Conservation (phyloP, 345 rosid genomes). For the Citrus glauca region DNA sequence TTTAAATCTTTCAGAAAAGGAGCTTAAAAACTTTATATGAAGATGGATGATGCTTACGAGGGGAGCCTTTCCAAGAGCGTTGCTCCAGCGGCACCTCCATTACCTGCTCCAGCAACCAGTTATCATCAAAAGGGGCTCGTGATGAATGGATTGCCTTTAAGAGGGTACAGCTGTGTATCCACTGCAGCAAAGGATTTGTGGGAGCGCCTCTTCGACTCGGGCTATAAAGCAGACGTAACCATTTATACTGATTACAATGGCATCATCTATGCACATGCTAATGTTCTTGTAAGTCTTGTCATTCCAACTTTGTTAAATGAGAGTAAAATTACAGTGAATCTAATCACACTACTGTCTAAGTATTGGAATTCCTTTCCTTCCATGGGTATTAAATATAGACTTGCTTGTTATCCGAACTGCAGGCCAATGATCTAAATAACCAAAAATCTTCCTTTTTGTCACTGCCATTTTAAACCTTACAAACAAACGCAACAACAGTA, state of each 20-base stretch:
- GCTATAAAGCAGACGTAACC: slow-evolving; percentile 65
- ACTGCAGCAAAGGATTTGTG: slow-evolving; percentile 45
- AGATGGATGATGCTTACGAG: slow-evolving; percentile 9
- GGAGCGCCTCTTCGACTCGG: slow-evolving; percentile 73
- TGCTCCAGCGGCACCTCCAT: slow-evolving; percentile 52
- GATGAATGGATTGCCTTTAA: slow-evolving; percentile 9
- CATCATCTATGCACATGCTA: slow-evolving; percentile 63
- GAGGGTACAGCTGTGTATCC: slow-evolving; percentile 28
- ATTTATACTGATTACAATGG: slow-evolving; percentile 51
- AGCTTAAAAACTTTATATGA: slow-evolving; percentile 4
- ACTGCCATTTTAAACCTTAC: not conserved
- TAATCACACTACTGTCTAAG: no score
- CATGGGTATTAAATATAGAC: no score
- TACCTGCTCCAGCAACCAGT: slow-evolving; percentile 34
- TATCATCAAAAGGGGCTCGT: slow-evolving; percentile 9
- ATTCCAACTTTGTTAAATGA: not conserved
- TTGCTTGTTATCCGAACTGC: no score
- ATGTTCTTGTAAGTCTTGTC: slow-evolving; percentile 54
- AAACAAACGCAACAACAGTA: no score
- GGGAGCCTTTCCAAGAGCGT: slow-evolving; percentile 7
- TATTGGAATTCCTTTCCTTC: no score
- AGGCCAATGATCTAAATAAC: not conserved
- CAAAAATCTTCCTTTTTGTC: not conserved
- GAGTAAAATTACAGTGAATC: not conserved
- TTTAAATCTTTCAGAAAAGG: slow-evolving; percentile 1